Conservation (phyloP, 257 asterid species). For the Scutellaria galericulata region DNA sequence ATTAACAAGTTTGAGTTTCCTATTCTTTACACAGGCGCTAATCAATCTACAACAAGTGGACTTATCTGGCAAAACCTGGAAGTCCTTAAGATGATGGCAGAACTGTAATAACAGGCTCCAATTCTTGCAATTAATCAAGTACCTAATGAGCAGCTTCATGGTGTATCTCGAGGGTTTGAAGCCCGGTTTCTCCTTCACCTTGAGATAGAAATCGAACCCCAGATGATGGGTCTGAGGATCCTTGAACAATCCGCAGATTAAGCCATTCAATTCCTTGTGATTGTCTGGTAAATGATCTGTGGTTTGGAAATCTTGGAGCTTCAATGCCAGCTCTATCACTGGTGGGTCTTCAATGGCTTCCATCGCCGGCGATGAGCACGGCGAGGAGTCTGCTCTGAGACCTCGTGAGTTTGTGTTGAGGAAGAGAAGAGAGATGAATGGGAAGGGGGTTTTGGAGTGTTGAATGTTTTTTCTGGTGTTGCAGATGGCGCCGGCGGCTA, state of each 20-base stretch:
- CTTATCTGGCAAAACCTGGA: conserved; percentile 60
- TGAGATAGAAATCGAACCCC: conserved; percentile 61
- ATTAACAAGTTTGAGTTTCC: conserved; percentile 69
- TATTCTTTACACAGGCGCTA: conserved; percentile 60
- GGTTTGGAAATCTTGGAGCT: conserved; percentile 45
- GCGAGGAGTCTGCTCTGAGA: conserved; percentile 51
- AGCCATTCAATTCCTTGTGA: conserved; percentile 53
- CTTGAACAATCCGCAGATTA: conserved; percentile 63
- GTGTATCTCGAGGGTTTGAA: conserved; percentile 64
- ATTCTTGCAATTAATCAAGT: conserved; percentile 55
- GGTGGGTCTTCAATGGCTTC: conserved; percentile 43
- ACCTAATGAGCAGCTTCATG: conserved; percentile 68
- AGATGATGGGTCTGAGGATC: conserved; percentile 64
- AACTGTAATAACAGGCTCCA: conserved; percentile 57
- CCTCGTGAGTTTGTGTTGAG: conserved; percentile 46
- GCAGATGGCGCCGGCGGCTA: conserved; percentile 44
- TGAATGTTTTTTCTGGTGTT: conserved; percentile 36
- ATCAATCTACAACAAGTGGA: conserved; percentile 60
- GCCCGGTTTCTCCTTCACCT: conserved; percentile 52
- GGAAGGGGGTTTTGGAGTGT: conserved; percentile 32
- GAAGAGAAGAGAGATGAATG: conserved; percentile 51
- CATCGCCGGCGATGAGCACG: conserved; percentile 65
- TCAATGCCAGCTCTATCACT: conserved; percentile 48
- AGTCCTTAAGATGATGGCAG: conserved; percentile 56
- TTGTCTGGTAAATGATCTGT: conserved; percentile 38